Percentiles rank a stretch among this genome's conserved stretches.
phyloP scores from a whole-genome alignment of 495 filamentous ascomycete genomes.

The Jackrogersella multiformis region DNA sequence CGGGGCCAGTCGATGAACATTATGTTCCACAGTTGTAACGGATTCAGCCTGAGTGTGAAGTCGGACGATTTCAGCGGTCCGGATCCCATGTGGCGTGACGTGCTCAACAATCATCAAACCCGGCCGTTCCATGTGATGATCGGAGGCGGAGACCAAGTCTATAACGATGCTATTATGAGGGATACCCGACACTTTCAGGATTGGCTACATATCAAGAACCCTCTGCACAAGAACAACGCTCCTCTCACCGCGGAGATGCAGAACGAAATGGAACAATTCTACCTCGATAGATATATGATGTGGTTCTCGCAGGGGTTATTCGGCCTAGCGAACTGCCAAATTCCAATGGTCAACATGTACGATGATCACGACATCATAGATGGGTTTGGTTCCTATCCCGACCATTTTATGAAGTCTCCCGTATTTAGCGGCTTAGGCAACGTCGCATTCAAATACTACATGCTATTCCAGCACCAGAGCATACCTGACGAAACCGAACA shows the following conservation, averaged over 20 bases:
- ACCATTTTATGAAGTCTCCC: conserved; percentile 89
- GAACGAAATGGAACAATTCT: conserved; percentile 85
- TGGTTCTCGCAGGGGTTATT: conserved; percentile 98
- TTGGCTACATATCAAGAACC: conserved; percentile 85
- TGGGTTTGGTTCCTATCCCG: conserved; percentile 91
- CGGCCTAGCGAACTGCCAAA: conserved; percentile 89
- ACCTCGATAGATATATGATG: conserved; percentile 81
- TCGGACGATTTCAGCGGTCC: conserved; percentile 83
- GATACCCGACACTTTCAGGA: conserved; percentile 78
- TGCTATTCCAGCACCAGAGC: conserved; percentile 97
- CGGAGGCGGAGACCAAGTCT: conserved; percentile 96
- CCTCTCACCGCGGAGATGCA: conserved; percentile 80
- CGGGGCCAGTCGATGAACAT: conserved; percentile 92
- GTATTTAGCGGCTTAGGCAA: conserved; percentile 90
- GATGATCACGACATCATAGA: conserved; percentile 99
- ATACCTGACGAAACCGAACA: conserved; percentile 77
- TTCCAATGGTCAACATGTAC: conserved; percentile 98
- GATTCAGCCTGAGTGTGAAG: conserved; percentile 85
- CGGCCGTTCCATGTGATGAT: conserved; percentile 98
- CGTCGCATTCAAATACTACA: conserved; percentile 96
- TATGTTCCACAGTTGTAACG: conserved; percentile 98
- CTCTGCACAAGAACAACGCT: conserved; percentile 76
- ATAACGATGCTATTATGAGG: conserved; percentile 84
- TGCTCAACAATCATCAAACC: conserved; percentile 90
- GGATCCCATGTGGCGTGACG: conserved; percentile 96